Evolutionary conservation across 345 rosid genomes (phyloP).

Genomic region (Rubroshorea leprosula): DNA sequence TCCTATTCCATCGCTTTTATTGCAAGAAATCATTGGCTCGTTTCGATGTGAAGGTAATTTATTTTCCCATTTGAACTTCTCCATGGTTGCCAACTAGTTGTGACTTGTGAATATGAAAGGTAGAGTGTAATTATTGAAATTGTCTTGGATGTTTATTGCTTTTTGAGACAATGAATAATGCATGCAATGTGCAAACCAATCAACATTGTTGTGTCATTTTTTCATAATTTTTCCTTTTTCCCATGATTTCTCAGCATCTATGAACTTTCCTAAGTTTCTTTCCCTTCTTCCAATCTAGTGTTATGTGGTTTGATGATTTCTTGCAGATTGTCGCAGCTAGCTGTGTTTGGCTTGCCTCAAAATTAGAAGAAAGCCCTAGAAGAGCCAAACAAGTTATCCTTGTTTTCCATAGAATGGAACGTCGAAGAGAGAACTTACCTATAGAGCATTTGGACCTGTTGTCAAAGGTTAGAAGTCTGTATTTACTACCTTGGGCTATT

Average conservation of each 20-base stretch:
- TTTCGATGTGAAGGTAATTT: conserved; percentile 74
- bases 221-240: neutral
- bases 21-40: conserved; percentile 95
- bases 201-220: neutral
- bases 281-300: conserved; percentile 6
- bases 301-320: conserved; percentile 12
- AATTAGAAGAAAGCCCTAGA: conserved; percentile 77
- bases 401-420: conserved; percentile 94
- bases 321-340: conserved; percentile 88
- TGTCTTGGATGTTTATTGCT: conserved; percentile 1
- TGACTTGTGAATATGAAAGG: neutral
- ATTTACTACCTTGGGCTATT: conserved; percentile 5
- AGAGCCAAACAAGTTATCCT: conserved; percentile 89
- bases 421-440: conserved; percentile 80
- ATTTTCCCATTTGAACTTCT: neutral
- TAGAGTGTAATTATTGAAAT: neutral
- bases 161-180: neutral
- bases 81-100: neutral
- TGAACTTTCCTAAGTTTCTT: no score
- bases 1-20: conserved; percentile 83
- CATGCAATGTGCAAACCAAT: neutral
- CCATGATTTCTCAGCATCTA: neutral
- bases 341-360: conserved; percentile 89
- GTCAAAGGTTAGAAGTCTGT: conserved; percentile 53
- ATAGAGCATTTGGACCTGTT: conserved; percentile 64